Conservation (phyloP, 768 basidiomycete species). For the Phylloporus sp. region DNA sequence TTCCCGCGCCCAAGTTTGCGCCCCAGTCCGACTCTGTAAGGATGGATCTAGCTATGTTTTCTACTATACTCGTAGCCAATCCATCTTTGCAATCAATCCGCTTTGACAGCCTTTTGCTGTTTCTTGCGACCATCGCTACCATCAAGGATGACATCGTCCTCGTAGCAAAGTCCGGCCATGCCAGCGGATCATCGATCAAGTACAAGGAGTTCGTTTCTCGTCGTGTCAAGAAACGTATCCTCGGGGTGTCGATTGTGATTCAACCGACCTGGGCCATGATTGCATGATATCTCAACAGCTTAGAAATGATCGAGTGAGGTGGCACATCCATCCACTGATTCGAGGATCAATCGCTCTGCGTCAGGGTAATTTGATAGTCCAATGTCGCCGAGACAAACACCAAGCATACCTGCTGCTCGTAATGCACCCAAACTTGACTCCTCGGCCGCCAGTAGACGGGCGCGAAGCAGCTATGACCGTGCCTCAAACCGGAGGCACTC, state of each 20-base stretch:
- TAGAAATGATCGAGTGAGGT: no score
- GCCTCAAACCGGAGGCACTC: not conserved
- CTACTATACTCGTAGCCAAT: not conserved
- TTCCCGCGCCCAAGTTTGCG: not conserved
- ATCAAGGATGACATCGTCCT: conserved; percentile 3
- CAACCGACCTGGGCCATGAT: no score
- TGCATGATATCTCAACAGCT: no score
- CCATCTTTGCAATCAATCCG: not conserved
- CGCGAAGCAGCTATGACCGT: not conserved
- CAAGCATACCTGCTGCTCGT: no score
- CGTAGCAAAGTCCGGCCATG: no score
- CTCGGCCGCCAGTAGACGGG: not conserved
- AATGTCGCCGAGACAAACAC: not conserved
- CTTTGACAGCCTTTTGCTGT: not conserved
- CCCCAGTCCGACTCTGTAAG: not conserved
- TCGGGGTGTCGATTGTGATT: no score
- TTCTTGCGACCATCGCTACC: not conserved
- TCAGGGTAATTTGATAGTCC: not conserved
- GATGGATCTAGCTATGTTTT: not conserved
- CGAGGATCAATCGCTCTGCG: not conserved
- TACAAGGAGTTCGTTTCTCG: no score
- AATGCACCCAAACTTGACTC: not conserved
- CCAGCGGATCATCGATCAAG: no score
- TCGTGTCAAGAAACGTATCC: no score
- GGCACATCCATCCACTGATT: not conserved